Conservation (phyloP, 164 flowering plant genomes). For the Kalanchoe fedtschenkoi region DNA sequence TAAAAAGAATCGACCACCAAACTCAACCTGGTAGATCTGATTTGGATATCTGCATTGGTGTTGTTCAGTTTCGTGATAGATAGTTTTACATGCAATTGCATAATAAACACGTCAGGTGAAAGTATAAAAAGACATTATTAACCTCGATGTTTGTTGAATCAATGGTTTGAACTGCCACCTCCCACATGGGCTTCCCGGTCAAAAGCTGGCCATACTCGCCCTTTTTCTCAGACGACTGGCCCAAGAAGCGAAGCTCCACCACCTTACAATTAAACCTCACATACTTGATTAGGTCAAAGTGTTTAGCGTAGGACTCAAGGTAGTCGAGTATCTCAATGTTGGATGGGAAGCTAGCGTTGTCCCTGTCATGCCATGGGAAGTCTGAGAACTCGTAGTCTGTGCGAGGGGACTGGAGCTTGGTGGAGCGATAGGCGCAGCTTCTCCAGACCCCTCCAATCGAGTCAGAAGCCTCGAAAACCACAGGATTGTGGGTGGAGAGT, state of each 20-base stretch:
- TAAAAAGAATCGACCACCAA: not conserved
- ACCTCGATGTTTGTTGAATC: constrained; percentile 55
- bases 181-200: constrained; percentile 68
- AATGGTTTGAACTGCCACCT: constrained; percentile 51
- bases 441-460: constrained; percentile 90
- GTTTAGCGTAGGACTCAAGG: constrained; percentile 55
- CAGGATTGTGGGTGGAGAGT: constrained; percentile 43
- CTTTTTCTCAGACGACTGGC: constrained; percentile 14
- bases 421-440: constrained; percentile 60
- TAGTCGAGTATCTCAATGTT: constrained; percentile 59
- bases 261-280: constrained; percentile 70
- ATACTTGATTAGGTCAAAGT: constrained; percentile 54
- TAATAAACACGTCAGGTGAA: not conserved
- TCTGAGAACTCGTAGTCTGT: constrained; percentile 82
- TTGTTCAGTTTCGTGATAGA: not conserved
- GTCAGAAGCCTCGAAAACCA: constrained; percentile 73
- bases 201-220: constrained; percentile 28
- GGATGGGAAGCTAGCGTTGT: constrained; percentile 56
- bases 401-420: constrained; percentile 81
- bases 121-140: not conserved
- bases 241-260: constrained; percentile 51
- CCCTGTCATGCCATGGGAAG: constrained; percentile 75
- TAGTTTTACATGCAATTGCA: not conserved
- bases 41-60: not conserved
- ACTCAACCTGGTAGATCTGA: too few species aligned